Percentiles rank a stretch among this genome's conserved stretches.
Evolutionary conservation across 2,329 filamentous ascomycete genomes (phyloP).

Genomic region (Botrytis pseudocinerea): DNA sequence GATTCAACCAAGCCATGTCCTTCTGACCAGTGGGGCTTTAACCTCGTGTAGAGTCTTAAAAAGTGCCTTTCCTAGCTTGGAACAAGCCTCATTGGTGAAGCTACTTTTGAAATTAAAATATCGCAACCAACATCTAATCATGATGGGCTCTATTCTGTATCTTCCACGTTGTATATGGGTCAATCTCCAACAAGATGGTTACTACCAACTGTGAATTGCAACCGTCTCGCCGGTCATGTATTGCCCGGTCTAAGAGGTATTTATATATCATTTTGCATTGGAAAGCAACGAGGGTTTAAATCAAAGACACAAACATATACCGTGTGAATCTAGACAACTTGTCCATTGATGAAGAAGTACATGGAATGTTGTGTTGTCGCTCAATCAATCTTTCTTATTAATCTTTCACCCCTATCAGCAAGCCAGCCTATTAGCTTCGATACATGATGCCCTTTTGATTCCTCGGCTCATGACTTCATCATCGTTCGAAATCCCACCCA

Average conservation of each 20-base stretch:
- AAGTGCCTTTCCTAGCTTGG: not conserved
- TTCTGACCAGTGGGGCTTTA: not conserved
- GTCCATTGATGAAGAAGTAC: not conserved
- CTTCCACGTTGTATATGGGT: no score
- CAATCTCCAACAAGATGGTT: not conserved
- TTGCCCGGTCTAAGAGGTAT: not conserved
- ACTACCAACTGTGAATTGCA: not conserved
- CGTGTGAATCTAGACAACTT: not conserved
- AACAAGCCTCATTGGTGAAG: not conserved
- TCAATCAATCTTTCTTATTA: not conserved
- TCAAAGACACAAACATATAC: not conserved
- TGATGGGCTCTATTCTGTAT: not conserved
- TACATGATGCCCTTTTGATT: not conserved
- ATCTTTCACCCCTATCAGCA: not conserved
- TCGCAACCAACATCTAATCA: not conserved
- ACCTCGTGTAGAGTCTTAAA: not conserved
- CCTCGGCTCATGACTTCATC: conserved; percentile 12
- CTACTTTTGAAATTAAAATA: not conserved
- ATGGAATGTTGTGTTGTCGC: not conserved
- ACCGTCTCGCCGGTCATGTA: not conserved
- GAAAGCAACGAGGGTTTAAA: not conserved
- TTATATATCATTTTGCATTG: accelerated
- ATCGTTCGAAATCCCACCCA: not conserved
- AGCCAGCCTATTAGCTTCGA: not conserved
- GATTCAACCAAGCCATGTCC: not conserved